Conservation (phyloP, 345 rosid genomes). For the Boechera divaricarpa region DNA sequence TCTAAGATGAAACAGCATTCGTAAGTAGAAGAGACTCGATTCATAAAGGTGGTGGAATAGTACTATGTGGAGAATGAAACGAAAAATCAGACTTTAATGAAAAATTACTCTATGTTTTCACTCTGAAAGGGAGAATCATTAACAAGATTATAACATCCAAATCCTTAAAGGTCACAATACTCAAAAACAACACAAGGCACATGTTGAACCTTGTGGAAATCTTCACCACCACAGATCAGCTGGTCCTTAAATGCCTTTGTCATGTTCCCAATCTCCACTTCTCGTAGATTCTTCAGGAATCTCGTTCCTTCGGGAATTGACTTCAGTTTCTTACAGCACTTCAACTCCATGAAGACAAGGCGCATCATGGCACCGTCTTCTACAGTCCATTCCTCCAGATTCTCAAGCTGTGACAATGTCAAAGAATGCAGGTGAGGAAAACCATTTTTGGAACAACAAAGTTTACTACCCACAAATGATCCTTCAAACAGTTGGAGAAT, state of each 20-base stretch:
- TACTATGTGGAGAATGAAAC: too few relatives aligned
- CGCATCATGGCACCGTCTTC: constrained; percentile 46
- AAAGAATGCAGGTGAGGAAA: constrained; percentile 37
- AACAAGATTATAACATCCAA: not conserved
- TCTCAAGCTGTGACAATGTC: constrained; percentile 20
- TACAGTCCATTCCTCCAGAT: constrained; percentile 39
- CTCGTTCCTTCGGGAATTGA: constrained; percentile 40
- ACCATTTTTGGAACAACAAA: constrained; percentile 40
- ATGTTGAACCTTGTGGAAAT: constrained; percentile 52
- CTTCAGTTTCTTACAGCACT: constrained; percentile 41
- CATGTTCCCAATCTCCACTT: constrained; percentile 54
- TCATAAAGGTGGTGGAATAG: too few relatives aligned
- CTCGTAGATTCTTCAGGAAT: constrained; percentile 37
- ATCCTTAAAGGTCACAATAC: constrained; percentile 25
- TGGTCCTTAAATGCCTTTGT: constrained; percentile 49
- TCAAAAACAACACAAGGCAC: constrained; percentile 49
- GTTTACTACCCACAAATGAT: constrained; percentile 42
- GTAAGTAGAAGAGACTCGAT: too few relatives aligned
- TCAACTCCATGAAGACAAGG: constrained; percentile 47
- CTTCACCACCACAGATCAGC: constrained; percentile 52
- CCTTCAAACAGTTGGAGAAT: constrained; percentile 44
- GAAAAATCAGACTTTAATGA: too few relatives aligned
- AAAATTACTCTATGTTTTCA: too few relatives aligned
- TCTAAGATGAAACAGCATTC: too few relatives aligned
- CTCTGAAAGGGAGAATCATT: too few relatives aligned